Conservation (phyloP, 306 rosid genomes). For the Acacia confusa region DNA sequence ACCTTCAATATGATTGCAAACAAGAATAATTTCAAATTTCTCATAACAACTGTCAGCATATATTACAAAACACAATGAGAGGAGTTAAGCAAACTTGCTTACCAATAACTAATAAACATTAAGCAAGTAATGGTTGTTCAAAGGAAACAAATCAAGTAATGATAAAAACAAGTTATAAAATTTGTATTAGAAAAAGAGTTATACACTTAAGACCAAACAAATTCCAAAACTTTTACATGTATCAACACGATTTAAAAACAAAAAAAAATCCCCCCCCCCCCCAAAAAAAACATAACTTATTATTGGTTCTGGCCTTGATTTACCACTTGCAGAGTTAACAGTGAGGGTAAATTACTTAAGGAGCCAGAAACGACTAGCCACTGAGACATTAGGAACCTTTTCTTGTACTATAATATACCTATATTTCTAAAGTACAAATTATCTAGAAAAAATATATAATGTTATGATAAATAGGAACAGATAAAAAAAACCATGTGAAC, state of each 20-base stretch:
- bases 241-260: neutral
- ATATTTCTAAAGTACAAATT: neutral
- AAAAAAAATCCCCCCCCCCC: neutral
- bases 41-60: slow-evolving; percentile 18
- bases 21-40: slow-evolving; percentile 24
- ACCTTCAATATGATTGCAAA: slow-evolving; percentile 29
- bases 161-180: neutral
- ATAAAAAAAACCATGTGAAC: neutral
- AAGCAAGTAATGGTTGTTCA: neutral
- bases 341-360: slow-evolving; percentile 13
- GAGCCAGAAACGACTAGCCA: slow-evolving; percentile 1
- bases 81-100: neutral
- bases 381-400: slow-evolving; percentile 10
- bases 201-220: neutral
- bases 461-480: neutral
- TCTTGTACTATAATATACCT: slow-evolving; percentile 5
- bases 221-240: neutral
- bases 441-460: neutral
- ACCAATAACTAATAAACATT: neutral
- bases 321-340: slow-evolving; percentile 7
- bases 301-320: neutral
- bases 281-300: neutral
- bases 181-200: neutral
- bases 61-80: slow-evolving; percentile 1
- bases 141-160: neutral